Base-by-base conservation (phyloP, 2,329 filamentous ascomycete species). In the Cladobotryum protrusum region DNA sequence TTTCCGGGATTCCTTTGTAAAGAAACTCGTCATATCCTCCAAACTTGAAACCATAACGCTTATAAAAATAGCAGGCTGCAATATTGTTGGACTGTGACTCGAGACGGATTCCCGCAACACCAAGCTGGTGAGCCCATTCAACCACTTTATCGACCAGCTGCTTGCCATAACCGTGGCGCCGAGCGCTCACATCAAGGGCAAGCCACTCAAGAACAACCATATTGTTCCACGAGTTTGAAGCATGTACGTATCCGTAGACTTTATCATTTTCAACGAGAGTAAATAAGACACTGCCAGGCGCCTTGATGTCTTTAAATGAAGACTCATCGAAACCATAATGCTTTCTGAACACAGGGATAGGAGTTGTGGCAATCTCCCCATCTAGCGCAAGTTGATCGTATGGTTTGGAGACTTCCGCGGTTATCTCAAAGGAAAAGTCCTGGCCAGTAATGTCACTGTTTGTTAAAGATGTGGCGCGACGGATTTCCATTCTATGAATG, bases 1-100 rank as follows among this genome's bases (percentile, higher is more conserved):
- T 48, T 18, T 50, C 46, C 0, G 50, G 34, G 15, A 56, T 53
- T 1, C 47, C 52, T 18, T 19, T 44, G 40, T 56, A 57, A 5
- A 57, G n/a, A 39, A 50, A 50, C 39, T 57, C 52, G 41, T 57
- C 55, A 8, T 57, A 56, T 2, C 55, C 54, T 1, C 48, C 55
- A 52, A 57, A 57, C 15, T 43, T 39, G 24, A 57, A 43, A n/a
- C 54, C 55, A 2, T 36, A 49, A 8, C 48, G 52, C 36, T 53
- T 56, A 17, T 56, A 57, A 37, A 57, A 56, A 3, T 42, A 39
- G 14, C 52, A 57, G 6, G 54, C 55, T 2, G 50, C 24, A 29
- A 54, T 39, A 44, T 56, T 57, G 35, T 57, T 57, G 7, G 49
- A 47, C 12, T 57, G 55, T 0, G 49, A 45, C 36, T 57, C 55